Base-by-base conservation (phyloP, 352 stramenopile species). In the Phytophthora meadii region DNA sequence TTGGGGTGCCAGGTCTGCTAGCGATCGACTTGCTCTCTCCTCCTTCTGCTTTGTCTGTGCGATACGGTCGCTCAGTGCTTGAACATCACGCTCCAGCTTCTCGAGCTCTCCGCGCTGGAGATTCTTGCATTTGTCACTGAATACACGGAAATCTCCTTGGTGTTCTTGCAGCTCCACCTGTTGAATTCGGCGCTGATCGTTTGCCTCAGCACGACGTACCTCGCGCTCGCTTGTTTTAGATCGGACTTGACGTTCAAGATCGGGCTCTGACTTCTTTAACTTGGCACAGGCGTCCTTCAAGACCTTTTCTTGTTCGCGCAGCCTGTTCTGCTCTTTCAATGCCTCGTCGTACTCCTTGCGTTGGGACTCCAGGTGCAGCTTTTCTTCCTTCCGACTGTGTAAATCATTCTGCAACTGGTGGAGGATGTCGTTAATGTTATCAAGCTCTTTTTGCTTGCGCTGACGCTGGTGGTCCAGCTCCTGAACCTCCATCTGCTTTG, bases 331-430 rank as follows among this genome's bases (percentile, higher is more conserved):
- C 25, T 91, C 80, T 34, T 70, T 76, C 1, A 79, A 53, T 1
- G 82, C 75, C 19, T 71, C 70, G 22, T 92, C 74, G 25, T 90
- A 86, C 28, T 84, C 72, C 22, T 77, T 80, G 1, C 81, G 78
- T 59, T 82, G 72, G 17, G 81, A 71, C 15, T 87, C 77, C 42
- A 91, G 44, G 1, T 37, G 32, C 2, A 83, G 54, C 51, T 90
- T 90, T 22, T 88, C 75, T 55, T 92, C 70, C 45, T 74, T 81
- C 19, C 71, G 76, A n/a, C 74, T 84, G 54, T 84, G 58, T 22
- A 90, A n/a, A 45, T 94, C 84, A 34, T 79, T 84, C 44, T 90
- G 79, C 41, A 89, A 49, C 30, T 88, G 80, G 36, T 89, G 70
- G 9, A 81, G 73, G 40, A 74, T 70, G 3, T 82, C 75, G 10